These are phyloP conservation scores for Aspergillus sp. DNA, from an alignment of 2,329 filamentous ascomycete genomes.

Conservation along the genomic window DNA sequence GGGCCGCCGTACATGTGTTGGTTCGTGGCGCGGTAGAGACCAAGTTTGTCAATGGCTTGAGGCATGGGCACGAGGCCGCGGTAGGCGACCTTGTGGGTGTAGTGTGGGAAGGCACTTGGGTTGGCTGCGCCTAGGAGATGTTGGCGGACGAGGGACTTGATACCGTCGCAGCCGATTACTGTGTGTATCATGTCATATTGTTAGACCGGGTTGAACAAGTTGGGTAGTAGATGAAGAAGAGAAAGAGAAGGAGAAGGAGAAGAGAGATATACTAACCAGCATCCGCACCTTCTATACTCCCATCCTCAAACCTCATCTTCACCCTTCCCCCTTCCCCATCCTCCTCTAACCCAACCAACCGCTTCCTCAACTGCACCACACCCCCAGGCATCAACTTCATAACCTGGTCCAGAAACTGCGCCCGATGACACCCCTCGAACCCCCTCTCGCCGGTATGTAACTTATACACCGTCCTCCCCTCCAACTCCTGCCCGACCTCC, in stretches of 20 bases:
- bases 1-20: slow-evolving; percentile 59
- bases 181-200: slow-evolving; percentile 5
- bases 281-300: slow-evolving; percentile 43
- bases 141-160: slow-evolving; percentile 57
- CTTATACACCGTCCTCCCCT: slow-evolving; percentile 16
- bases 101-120: slow-evolving; percentile 49
- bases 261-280: slow-evolving; percentile 21
- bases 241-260: neutral
- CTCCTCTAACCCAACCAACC: slow-evolving; percentile 32
- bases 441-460: slow-evolving; percentile 14
- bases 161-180: slow-evolving; percentile 63
- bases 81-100: slow-evolving; percentile 62
- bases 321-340: slow-evolving; percentile 8
- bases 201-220: neutral
- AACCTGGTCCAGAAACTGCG: slow-evolving; percentile 43
- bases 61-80: slow-evolving; percentile 62
- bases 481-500: neutral
- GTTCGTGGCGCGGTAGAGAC: slow-evolving; percentile 50
- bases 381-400: slow-evolving; percentile 42
- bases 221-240: neutral
- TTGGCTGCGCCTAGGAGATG: slow-evolving; percentile 52
- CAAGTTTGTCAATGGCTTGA: slow-evolving; percentile 49
- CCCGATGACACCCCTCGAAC: slow-evolving; percentile 36
- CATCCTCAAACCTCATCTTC: slow-evolving; percentile 46
- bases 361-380: slow-evolving; percentile 36